Percentiles rank a stretch among this genome's conserved stretches.
phyloP scores from a whole-genome alignment of 192 early-diverging fungal species.

The Coemansia sp. region DNA sequence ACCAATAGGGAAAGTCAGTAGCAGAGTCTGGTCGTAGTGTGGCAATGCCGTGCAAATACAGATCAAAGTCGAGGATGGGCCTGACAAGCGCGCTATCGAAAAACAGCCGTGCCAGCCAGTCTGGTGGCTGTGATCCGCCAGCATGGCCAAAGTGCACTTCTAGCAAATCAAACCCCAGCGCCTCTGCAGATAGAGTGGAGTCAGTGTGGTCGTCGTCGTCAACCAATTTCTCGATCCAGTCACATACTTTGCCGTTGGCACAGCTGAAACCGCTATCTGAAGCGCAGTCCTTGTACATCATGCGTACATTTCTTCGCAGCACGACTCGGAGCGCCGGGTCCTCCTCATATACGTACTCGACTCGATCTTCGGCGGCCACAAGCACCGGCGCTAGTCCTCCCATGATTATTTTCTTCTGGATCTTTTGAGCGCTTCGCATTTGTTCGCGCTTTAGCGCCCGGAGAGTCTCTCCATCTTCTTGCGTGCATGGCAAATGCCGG shows the following conservation, averaged over 20 bases:
- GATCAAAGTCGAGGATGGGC: constrained; percentile 49
- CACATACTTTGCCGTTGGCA: not conserved
- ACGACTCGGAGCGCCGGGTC: constrained; percentile 20
- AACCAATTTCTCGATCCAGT: not conserved
- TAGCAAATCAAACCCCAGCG: not conserved
- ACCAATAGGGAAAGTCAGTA: constrained; percentile 37
- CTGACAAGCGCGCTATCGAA: constrained; percentile 37
- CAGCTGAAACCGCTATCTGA: not conserved
- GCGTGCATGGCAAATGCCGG: not conserved
- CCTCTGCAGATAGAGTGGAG: not conserved
- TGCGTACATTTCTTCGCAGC: constrained; percentile 19
- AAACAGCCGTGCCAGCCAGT: constrained; percentile 40
- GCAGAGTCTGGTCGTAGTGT: constrained; percentile 7
- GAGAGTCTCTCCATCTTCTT: constrained; percentile 7
- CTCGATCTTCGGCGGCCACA: constrained; percentile 29
- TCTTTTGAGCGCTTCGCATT: constrained; percentile 33
- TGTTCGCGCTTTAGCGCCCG: constrained; percentile 18
- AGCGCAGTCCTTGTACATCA: constrained; percentile 6
- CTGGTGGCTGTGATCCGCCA: constrained; percentile 17
- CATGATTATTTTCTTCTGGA: constrained; percentile 44
- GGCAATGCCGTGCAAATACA: constrained; percentile 40
- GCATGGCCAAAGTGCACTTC: constrained; percentile 29
- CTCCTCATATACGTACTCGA: constrained; percentile 26
- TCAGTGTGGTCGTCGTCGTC: not conserved
- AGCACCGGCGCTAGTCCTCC: constrained; percentile 26